Evolutionary conservation across 352 stramenopile species (phyloP), one percentile per base, ranked within the genome.

Genomic region (Globisporangium iwayamae): DNA sequence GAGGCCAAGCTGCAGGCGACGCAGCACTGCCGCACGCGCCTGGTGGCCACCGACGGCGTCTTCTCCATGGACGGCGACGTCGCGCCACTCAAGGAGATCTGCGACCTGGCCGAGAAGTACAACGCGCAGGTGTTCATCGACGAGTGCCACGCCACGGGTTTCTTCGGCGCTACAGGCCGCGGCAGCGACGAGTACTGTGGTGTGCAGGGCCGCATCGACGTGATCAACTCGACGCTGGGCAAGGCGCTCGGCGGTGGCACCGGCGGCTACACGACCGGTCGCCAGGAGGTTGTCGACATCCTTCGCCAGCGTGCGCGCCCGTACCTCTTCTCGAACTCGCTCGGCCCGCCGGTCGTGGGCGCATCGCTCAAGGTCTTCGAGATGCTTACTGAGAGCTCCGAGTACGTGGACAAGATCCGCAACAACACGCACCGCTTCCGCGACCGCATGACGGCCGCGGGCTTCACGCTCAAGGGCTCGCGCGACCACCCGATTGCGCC

Each of bases 61-160:
- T 98, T 98, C 69, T 94, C 76, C 56, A 98, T 98, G 94, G 94
- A 98, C 68, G 94, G 94, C 7, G 93, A 98, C 62, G 91, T 98
- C 36, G 94, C 94, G 36, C 89, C 87, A 36, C 74, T 98, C 39
- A 63, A 91, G 62, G 85, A 95, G 38, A 98, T 98, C 60, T 93
- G 83, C 66, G 87, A 91, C 51, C 73, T 97, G 32, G 91, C 93
- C 0, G 85, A 97, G 25, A 87, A 95, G 66, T 98, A 98, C 82
- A 79, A 98, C 68, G 93, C 94, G 2, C 85, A 96, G 60, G 75
- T 98, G 18, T 97, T 98, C 59, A 77, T 98, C 54, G 94, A 98
- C 67, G 94, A 98, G 68, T 98, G 90, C 73, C 94, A 98, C 69
- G 93, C 91, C 14, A 98, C 91, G 10, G 94, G 94, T 10, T 98